phyloP scores from a whole-genome alignment of 176 grass and related monocot genomes.

The Ananas comosus region DNA sequence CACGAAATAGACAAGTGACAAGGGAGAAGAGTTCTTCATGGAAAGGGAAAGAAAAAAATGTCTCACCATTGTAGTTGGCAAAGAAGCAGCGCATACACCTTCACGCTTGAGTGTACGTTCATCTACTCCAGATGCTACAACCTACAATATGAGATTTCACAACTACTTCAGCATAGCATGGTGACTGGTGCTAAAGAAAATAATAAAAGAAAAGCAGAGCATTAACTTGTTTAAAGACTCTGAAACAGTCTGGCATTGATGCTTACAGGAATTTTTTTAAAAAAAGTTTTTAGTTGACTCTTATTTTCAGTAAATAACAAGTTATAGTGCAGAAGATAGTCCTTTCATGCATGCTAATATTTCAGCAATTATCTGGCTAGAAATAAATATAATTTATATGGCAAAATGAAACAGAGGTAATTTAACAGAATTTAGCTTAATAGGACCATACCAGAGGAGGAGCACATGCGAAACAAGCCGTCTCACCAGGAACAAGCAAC shows the following conservation, averaged over 20 bases:
- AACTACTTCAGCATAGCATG: neutral
- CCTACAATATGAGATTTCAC: slow-evolving; percentile 28
- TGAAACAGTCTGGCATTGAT: too few species aligned
- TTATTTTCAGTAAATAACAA: too few species aligned
- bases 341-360: too few species aligned
- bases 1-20: neutral
- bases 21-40: neutral
- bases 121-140: slow-evolving; percentile 92
- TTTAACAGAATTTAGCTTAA: neutral
- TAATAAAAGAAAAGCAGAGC: too few species aligned
- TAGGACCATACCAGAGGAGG: slow-evolving; percentile 63
- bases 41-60: neutral
- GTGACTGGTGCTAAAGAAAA: neutral
- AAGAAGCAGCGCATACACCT: slow-evolving; percentile 95
- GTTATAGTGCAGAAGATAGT: too few species aligned
- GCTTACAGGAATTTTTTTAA: too few species aligned
- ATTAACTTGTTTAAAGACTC: too few species aligned
- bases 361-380: too few species aligned
- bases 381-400: too few species aligned
- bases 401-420: neutral
- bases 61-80: slow-evolving; percentile 90
- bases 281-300: neutral
- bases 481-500: slow-evolving; percentile 84
- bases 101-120: slow-evolving; percentile 91
- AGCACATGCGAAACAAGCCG: slow-evolving; percentile 95